A percentile compares a stretch with the other conserved stretches of the same genome.
Conservation (phyloP, 176 grass and related monocot genomes). For the Bromus sterilis region DNA sequence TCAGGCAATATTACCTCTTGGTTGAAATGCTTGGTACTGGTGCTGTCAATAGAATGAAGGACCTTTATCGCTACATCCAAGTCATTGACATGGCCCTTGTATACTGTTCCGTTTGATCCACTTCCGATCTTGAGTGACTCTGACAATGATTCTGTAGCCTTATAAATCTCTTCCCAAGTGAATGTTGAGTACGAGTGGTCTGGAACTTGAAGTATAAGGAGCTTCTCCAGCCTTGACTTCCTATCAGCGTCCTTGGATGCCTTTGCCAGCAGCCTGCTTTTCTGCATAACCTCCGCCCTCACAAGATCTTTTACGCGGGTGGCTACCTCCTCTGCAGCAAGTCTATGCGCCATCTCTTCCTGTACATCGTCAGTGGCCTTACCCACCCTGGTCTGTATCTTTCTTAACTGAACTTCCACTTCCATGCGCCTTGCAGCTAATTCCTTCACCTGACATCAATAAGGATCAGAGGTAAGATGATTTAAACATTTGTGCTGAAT, state of each 20-base stretch:
- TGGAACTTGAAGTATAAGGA: slow-evolving; percentile 33
- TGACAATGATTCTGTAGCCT: slow-evolving; percentile 78
- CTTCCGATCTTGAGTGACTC: slow-evolving; percentile 48
- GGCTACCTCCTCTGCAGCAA: slow-evolving; percentile 14
- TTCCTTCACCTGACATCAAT: slow-evolving; percentile 29
- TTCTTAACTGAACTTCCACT: slow-evolving; percentile 47
- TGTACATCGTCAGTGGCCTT: slow-evolving; percentile 22
- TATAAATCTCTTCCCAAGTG: slow-evolving; percentile 78
- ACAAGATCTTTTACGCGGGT: slow-evolving; percentile 20
- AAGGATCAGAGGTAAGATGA: slow-evolving; percentile 20
- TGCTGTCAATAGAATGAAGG: slow-evolving; percentile 45
- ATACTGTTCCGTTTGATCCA: slow-evolving; percentile 71
- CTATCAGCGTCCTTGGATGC: slow-evolving; percentile 30
- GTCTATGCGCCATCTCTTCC: slow-evolving; percentile 20
- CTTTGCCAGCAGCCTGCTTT: slow-evolving; percentile 26
- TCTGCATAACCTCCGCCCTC: slow-evolving; percentile 34
- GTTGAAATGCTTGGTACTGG: slow-evolving; percentile 55
- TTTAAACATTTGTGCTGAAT: background rate
- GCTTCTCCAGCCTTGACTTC: slow-evolving; percentile 35
- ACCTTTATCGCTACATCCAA: slow-evolving; percentile 71
- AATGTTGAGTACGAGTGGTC: slow-evolving; percentile 32
- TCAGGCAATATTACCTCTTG: slow-evolving; percentile 56
- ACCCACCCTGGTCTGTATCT: slow-evolving; percentile 36
- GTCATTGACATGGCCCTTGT: slow-evolving; percentile 73
- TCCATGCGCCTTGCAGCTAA: slow-evolving; percentile 30